A percentile compares a stretch with the other conserved stretches of the same genome.
phyloP scores from a whole-genome alignment of 495 filamentous ascomycete genomes.

The Trichoderma erinaceum region DNA sequence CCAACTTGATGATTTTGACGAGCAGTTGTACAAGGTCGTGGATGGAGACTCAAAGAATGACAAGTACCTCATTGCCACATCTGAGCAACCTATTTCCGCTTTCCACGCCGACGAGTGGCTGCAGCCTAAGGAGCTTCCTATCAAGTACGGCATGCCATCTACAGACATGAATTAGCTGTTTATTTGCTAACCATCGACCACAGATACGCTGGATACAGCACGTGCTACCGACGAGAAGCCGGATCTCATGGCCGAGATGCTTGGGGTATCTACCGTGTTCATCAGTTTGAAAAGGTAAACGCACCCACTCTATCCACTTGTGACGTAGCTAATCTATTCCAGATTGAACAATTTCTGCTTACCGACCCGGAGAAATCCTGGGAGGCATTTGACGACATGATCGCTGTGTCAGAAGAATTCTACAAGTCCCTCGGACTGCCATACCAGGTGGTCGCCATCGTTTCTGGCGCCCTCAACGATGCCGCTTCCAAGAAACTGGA shows the following conservation, averaged over 20 bases:
- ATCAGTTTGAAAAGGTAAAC: constrained; percentile 90
- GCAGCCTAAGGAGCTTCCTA: constrained; percentile 72
- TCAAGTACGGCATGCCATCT: constrained; percentile 55
- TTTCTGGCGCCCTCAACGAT: constrained; percentile 91
- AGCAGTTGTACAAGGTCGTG: constrained; percentile 94
- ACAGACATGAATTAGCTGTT: not conserved
- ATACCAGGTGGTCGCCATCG: constrained; percentile 86
- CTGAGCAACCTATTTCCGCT: constrained; percentile 89
- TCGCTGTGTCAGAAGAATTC: constrained; percentile 82
- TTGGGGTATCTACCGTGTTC: constrained; percentile 97
- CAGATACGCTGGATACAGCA: constrained; percentile 84
- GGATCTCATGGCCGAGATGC: constrained; percentile 90
- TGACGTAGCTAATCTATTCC: constrained; percentile 12
- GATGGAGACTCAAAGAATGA: constrained; percentile 78
- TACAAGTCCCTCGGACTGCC: constrained; percentile 85
- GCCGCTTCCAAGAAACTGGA: constrained; percentile 93
- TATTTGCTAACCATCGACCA: not conserved
- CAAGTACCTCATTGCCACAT: constrained; percentile 97
- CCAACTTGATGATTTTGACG: constrained; percentile 94
- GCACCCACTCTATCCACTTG: not conserved
- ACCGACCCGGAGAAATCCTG: constrained; percentile 93
- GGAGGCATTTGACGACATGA: constrained; percentile 91
- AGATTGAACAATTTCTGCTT: constrained; percentile 91
- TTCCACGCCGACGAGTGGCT: constrained; percentile 94
- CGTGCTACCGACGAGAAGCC: constrained; percentile 93